Evolutionary conservation across 208 protist genomes (phyloP).

Genomic region (Tritrichomonas musculus): DNA sequence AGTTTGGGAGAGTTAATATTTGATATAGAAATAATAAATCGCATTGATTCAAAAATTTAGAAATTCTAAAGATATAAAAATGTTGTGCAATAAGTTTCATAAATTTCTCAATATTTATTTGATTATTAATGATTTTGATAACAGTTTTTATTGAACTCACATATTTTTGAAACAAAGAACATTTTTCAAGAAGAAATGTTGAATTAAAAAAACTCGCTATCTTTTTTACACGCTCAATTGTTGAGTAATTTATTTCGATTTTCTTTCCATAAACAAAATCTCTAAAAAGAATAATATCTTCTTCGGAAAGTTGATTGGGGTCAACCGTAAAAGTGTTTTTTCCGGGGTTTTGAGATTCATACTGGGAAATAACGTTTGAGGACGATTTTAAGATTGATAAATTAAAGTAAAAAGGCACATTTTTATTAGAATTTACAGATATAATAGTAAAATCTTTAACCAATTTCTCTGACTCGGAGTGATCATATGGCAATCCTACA

Average conservation of each 20-base stretch:
- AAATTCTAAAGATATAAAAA: too few species aligned
- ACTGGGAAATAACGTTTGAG: neutral
- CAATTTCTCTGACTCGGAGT: too few species aligned
- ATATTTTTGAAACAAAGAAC: too few species aligned
- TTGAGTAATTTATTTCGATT: neutral
- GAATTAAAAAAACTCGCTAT: neutral
- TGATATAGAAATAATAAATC: too few species aligned
- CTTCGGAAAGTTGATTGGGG: neutral
- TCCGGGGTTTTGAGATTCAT: neutral
- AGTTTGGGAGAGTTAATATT: too few species aligned
- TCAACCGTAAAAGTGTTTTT: neutral
- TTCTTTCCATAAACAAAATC: neutral
- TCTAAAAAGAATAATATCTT: neutral
- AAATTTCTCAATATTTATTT: too few species aligned
- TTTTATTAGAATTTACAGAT: neutral
- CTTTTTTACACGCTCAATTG: neutral
- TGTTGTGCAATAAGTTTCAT: too few species aligned
- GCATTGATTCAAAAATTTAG: too few species aligned
- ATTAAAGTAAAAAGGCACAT: neutral
- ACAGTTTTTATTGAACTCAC: too few species aligned
- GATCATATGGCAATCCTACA: too few species aligned
- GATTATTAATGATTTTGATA: too few species aligned
- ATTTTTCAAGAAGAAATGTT: too few species aligned
- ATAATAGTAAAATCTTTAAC: neutral
- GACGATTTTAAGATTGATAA: neutral